phyloP scores from a whole-genome alignment of 75 land plant species.

The Chamaecyparis obtusa region DNA sequence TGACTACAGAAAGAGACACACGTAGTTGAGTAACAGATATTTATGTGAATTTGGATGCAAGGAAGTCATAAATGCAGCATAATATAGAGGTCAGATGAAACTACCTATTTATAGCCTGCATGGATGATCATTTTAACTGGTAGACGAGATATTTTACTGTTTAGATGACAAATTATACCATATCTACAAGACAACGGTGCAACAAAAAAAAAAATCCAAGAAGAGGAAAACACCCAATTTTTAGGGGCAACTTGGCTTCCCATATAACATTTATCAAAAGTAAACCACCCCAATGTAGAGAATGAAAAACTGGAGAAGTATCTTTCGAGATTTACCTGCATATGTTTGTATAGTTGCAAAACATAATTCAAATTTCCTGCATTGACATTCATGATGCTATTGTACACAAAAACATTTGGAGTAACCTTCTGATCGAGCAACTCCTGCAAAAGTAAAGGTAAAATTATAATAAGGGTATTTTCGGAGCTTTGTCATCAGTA shows the following conservation, averaged over 20 bases:
- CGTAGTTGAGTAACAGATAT: not conserved
- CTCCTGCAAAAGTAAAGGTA: slow-evolving; percentile 42
- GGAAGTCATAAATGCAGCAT: not conserved
- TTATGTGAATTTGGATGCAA: not conserved
- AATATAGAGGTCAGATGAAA: not conserved
- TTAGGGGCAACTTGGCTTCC: not conserved
- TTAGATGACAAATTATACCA: not conserved
- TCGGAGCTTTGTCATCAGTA: no score
- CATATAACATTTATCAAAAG: not conserved
- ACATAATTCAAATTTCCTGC: slow-evolving; percentile 64
- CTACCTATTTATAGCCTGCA: not conserved
- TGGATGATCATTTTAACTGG: not conserved
- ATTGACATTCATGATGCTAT: slow-evolving; percentile 88
- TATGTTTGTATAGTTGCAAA: slow-evolving; percentile 52
- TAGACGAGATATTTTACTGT: not conserved
- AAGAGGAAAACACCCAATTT: not conserved
- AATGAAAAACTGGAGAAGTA: not conserved
- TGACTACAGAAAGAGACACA: not conserved
- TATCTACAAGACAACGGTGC: not conserved
- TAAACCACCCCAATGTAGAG: not conserved
- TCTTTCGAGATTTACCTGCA: slow-evolving; percentile 51
- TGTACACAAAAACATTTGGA: slow-evolving; percentile 73
- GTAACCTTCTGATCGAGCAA: slow-evolving; percentile 42
- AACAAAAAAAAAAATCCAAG: not conserved
- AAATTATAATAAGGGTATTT: not conserved